These are phyloP conservation scores for Dittrichia graveolens DNA, from an alignment of 129 eudicot genomes.

Conservation along the genomic window DNA sequence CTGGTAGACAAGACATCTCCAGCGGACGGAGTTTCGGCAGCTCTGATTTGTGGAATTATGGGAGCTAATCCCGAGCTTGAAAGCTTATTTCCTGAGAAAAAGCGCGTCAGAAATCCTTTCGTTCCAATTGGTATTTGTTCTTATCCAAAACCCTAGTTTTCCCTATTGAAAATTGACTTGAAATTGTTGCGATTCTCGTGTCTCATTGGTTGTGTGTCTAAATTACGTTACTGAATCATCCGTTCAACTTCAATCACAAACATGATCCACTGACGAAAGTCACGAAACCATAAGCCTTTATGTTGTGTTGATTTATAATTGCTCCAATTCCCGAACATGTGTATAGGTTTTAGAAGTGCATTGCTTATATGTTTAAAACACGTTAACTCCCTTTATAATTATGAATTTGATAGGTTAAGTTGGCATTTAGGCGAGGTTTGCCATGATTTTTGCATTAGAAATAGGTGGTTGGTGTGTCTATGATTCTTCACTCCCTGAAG, in stretches of 20 bases:
- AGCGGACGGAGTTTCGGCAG: slow-evolving; percentile 18
- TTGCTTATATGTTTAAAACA: not conserved
- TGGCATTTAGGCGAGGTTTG: not conserved
- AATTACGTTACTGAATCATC: not conserved
- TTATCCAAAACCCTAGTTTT: slow-evolving; percentile 31
- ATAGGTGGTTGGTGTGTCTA: not conserved
- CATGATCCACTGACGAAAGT: not conserved
- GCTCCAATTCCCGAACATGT: not conserved
- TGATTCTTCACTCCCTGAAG: not conserved
- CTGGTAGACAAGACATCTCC: not conserved
- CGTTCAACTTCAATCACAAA: not conserved
- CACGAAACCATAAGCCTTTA: not conserved
- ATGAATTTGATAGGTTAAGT: slow-evolving; percentile 11
- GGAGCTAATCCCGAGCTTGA: slow-evolving; percentile 71
- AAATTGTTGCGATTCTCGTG: not conserved
- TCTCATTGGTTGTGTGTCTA: not conserved
- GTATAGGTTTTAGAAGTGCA: not conserved
- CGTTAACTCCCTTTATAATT: not conserved
- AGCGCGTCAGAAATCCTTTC: slow-evolving; percentile 72
- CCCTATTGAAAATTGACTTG: not conserved
- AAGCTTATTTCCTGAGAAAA: slow-evolving; percentile 57
- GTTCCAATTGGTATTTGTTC: slow-evolving; percentile 73
- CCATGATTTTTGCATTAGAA: not conserved
- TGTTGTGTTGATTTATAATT: slow-evolving; percentile 7
- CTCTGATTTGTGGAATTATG: slow-evolving; percentile 41